phyloP scores from a whole-genome alignment of 495 filamentous ascomycete species.

The Mycothermus thermophilus region DNA sequence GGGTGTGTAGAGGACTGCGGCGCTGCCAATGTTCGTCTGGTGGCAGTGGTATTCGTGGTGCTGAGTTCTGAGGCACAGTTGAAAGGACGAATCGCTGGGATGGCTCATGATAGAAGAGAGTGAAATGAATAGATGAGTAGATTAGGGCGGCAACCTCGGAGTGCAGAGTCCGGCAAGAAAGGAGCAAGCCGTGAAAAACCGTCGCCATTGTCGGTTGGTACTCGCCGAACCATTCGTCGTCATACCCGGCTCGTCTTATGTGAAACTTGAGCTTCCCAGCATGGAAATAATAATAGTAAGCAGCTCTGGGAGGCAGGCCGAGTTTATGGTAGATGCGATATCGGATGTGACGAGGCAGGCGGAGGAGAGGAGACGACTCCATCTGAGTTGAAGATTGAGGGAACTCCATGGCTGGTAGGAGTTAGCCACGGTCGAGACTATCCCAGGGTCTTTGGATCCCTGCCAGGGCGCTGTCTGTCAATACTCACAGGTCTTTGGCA shows the following conservation, averaged over 20 bases:
- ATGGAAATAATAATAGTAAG: neutral
- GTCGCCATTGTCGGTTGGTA: no score
- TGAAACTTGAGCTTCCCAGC: neutral
- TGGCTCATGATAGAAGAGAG: neutral
- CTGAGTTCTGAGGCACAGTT: no score
- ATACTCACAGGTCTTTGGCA: no score
- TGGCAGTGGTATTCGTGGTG: neutral
- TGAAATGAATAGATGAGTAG: neutral
- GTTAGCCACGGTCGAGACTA: no score
- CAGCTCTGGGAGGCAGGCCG: neutral
- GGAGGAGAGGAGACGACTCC: neutral
- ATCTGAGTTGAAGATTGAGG: no score
- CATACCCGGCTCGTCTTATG: no score
- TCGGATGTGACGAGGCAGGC: neutral
- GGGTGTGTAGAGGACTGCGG: neutral
- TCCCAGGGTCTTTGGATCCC: no score
- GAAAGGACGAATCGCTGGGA: no score
- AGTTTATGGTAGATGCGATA: conserved; percentile 1
- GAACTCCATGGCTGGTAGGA: no score
- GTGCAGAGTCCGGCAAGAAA: neutral
- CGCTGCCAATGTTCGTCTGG: no score
- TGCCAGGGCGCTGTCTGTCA: no score
- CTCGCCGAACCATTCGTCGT: no score
- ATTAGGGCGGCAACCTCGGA: neutral
- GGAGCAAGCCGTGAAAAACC: neutral